Percentiles rank a stretch among this genome's conserved stretches.
These are phyloP conservation scores for Fusarium sp. DNA, from an alignment of 2,329 filamentous ascomycete species.

Conservation along the genomic window DNA sequence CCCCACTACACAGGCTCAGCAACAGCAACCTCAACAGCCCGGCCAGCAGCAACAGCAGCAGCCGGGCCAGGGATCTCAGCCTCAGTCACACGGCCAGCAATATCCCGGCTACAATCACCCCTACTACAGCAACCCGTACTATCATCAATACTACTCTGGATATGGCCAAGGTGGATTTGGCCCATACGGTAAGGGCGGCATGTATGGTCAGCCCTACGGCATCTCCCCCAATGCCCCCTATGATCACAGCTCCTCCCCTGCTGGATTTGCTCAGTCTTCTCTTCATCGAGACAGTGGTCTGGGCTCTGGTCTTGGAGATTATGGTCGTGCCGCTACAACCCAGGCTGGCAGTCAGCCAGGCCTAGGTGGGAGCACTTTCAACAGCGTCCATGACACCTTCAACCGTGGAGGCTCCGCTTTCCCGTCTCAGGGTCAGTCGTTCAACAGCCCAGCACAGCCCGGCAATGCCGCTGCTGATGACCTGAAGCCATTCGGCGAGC, in stretches of 20 bases:
- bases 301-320: constrained; percentile 65
- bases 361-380: constrained; percentile 63
- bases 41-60: constrained; percentile 60
- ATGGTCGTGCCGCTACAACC: constrained; percentile 62
- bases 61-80: constrained; percentile 57
- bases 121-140: constrained; percentile 73
- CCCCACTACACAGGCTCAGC: constrained; percentile 71
- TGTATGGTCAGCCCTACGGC: constrained; percentile 68
- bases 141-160: constrained; percentile 69
- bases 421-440: constrained; percentile 67
- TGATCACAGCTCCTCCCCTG: constrained; percentile 66
- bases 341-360: constrained; percentile 64
- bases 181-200: constrained; percentile 66
- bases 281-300: constrained; percentile 64
- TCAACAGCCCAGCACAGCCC: constrained; percentile 63
- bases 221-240: constrained; percentile 68
- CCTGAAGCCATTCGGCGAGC: constrained; percentile 69
- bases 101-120: constrained; percentile 67
- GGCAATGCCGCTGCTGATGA: constrained; percentile 61
- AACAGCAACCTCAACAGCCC: constrained; percentile 57
- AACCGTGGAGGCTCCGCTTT: constrained; percentile 64
- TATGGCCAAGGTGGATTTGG: constrained; percentile 65
- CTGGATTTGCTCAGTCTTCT: constrained; percentile 65
- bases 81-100: constrained; percentile 59
- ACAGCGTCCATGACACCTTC: constrained; percentile 67